Evolutionary conservation across 2,329 filamentous ascomycete genomes (phyloP).

Genomic region (Paraconiothyrium sp.): DNA sequence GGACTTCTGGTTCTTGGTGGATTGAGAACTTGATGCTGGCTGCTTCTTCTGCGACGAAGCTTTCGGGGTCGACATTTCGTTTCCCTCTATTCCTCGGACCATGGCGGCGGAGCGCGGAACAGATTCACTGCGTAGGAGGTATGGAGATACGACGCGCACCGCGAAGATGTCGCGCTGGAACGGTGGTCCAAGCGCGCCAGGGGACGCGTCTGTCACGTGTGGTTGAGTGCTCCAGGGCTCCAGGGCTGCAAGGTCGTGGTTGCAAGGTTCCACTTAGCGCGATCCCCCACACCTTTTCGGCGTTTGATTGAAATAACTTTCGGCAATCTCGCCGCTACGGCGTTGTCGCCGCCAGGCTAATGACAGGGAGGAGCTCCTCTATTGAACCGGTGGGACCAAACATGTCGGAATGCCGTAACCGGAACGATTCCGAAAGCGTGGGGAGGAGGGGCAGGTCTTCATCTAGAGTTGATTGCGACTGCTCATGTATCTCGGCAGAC

Average conservation of each 20-base stretch:
- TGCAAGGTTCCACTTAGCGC: not conserved
- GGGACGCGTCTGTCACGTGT: not conserved
- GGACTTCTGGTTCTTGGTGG: conserved; percentile 71
- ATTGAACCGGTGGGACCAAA: conserved; percentile 1
- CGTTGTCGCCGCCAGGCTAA: not conserved
- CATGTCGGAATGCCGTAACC: not conserved
- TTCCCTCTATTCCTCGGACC: conserved; percentile 58
- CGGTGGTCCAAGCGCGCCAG: conserved; percentile 1
- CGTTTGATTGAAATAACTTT: not conserved
- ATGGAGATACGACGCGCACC: not conserved
- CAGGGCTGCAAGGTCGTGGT: not conserved
- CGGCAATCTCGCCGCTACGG: not conserved
- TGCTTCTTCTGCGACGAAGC: conserved; percentile 57
- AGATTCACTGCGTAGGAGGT: not conserved
- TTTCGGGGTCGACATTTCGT: conserved; percentile 57
- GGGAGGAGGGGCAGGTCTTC: conserved; percentile 3
- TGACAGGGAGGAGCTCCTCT: not conserved
- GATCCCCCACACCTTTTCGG: not conserved
- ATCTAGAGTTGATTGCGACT: conserved; percentile 11
- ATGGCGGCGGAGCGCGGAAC: conserved; percentile 24
- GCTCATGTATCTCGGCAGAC: not conserved
- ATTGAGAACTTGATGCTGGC: conserved; percentile 56
- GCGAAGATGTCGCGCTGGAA: conserved; percentile 12
- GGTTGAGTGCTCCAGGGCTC: not conserved
- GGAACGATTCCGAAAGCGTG: conserved; percentile 12